Evolutionary conservation across 2,329 filamentous ascomycete species (phyloP).

Genomic region (Fusarium zealandicum): DNA sequence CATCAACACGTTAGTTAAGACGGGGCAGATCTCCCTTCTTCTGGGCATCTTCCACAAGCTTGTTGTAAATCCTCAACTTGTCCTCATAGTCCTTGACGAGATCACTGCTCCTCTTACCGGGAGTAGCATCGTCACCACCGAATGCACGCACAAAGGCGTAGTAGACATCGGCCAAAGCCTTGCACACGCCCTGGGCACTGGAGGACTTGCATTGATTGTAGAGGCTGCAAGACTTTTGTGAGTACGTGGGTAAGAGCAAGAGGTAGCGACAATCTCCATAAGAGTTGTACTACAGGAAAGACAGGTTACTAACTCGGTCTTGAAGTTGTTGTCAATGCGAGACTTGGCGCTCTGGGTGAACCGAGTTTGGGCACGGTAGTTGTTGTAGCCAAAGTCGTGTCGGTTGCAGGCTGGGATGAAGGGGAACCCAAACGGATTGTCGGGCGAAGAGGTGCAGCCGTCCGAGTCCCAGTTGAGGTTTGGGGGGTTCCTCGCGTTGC

Average conservation of each 20-base stretch:
- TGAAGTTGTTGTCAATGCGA: slow-evolving; percentile 60
- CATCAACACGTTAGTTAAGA: slow-evolving; percentile 12
- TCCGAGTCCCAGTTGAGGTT: slow-evolving; percentile 52
- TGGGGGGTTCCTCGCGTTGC: slow-evolving; percentile 50
- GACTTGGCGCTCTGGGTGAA: slow-evolving; percentile 53
- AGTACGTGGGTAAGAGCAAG: not conserved
- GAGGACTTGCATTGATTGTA: slow-evolving; percentile 47
- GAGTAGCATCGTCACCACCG: slow-evolving; percentile 45
- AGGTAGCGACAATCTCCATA: too few relatives aligned
- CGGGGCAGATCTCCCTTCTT: slow-evolving; percentile 43
- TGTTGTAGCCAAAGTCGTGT: slow-evolving; percentile 65
- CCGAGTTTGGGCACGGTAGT: slow-evolving; percentile 58
- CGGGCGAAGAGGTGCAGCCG: slow-evolving; percentile 52
- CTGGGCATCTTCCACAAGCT: slow-evolving; percentile 47
- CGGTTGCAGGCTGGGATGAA: slow-evolving; percentile 57
- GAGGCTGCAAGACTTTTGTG: slow-evolving; percentile 37
- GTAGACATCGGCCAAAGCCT: slow-evolving; percentile 50
- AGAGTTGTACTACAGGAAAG: not conserved
- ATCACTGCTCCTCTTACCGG: slow-evolving; percentile 39
- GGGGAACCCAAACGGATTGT: slow-evolving; percentile 54
- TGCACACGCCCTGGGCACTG: slow-evolving; percentile 39
- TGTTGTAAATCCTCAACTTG: slow-evolving; percentile 46
- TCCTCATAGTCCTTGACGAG: slow-evolving; percentile 45
- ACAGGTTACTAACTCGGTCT: slow-evolving; percentile 47
- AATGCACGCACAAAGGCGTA: slow-evolving; percentile 49